Base-by-base conservation (phyloP, 2,329 filamentous ascomycete genomes). In the Pseudogymnoascus sp. region DNA sequence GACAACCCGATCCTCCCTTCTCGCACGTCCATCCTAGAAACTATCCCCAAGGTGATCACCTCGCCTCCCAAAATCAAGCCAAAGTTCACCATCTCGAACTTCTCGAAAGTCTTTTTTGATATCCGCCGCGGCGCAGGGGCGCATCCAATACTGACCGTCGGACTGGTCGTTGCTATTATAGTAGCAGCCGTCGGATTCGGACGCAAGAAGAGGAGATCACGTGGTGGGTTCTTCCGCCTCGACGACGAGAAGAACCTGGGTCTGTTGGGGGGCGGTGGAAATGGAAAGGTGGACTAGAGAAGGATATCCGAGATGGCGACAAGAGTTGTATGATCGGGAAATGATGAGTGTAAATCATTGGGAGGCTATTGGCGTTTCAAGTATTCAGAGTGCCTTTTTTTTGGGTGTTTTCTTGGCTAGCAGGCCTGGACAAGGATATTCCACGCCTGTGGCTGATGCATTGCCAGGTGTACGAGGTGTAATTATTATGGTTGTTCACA, bases 1-100 rank as follows among this genome's bases (percentile, higher is more conserved):
- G 93, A 93, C 68, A 93, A 95, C 75, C 85, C 88, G 66, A 97
- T 99, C 72, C 87, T 93, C 69, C 88, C 93, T 62, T 95, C 89
- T 26, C 88, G 95, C 66, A 74, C 72, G 0, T 74, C 73, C 4
- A 74, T 74, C 21, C 68, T 74, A 11, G 73, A 74, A 63, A 74
- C 72, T 6, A 77, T 83, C 50, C 78, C 78, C 35, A 79, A 81
- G 63, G 77, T 83, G 62, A 75, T 81, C 61, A 72, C 76, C 44
- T 77, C 76, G 31, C 79, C 80, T 4, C 70, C 89, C 56, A 85
- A 86, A 72, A 88, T 96, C 74, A 82, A 84, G 71, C 81, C 88
- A 33, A 95, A 93, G 78, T 85, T 88, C 66, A 92, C 90, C n/a
- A 86, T 90, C 64, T 86, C 85, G 62, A 81, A 82, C 64, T 77